Base-by-base conservation (phyloP, 371 early-diverging fungal species). In the Apophysomyces sp. region DNA sequence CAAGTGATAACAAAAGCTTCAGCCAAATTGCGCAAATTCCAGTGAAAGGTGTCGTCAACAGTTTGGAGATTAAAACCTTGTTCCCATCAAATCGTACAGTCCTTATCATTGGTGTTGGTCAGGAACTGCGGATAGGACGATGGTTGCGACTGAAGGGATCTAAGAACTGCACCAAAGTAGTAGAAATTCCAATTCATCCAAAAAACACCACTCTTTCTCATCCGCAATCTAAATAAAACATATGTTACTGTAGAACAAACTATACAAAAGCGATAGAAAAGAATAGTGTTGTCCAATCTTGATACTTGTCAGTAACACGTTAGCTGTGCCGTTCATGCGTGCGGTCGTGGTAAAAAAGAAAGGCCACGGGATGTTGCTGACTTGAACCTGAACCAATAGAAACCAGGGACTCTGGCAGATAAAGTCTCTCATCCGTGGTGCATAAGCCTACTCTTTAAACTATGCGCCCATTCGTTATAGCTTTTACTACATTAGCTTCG, bases 51-150 rank as follows among this genome's bases (percentile, higher is more conserved):
- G 77, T 82, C 12, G 72, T 83, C 30, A 81, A 85, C 52, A 81
- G 80, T 21, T 69, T 82, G 30, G 82, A 87, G 53, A 62, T 85
- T 56, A 78, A 82, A 55, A 74, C 80, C 2, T 64, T 76, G 34
- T 76, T 70, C 27, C 72, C 83, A 27, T 74, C 76, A 29, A 83
- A 79, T 44, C 82, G 73, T 36, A 81, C 85, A 5, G 54, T 80
- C n/a, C 58, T 96, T n/a, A 84, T 88, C 2, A 87, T 85, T 0
- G 95, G 89, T 11, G 76, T 91, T 27, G 96, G 96, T 15, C 92
- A 94, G 71, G 97, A 98, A 70, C 91, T 92, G 61, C 82, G 88
- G 60, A 59, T 89, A 44, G 98, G 98, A n/a, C 86, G 98, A 49
- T 98, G 98, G 98, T 71, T 88, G 72, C 76, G 85, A 63, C 63